These are phyloP conservation scores for Mercurialis annua DNA, from an alignment of 345 rosid species.

Conservation along the genomic window DNA sequence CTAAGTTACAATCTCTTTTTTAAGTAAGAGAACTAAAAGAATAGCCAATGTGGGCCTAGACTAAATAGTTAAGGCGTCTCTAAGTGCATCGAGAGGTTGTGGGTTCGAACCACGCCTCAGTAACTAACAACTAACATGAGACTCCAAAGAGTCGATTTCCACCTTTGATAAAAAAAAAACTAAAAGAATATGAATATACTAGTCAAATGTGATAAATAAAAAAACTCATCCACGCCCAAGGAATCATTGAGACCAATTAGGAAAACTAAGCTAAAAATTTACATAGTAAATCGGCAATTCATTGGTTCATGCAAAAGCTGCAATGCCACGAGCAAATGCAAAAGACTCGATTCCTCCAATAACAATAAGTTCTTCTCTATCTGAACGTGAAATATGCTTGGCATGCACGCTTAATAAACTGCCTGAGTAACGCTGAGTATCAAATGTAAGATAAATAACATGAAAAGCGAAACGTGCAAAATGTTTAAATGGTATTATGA, in stretches of 20 bases:
- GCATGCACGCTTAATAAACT: conserved; percentile 66
- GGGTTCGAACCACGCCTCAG: no score
- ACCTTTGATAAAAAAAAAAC: no score
- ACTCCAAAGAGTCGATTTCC: no score
- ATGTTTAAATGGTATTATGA: conserved; percentile 55
- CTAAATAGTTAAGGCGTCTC: background rate
- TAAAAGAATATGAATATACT: background rate
- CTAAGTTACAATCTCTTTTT: no score
- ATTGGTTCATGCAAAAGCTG: conserved; percentile 41
- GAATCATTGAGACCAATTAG: conserved; percentile 44
- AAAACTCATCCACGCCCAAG: conserved; percentile 44
- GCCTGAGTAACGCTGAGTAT: conserved; percentile 50
- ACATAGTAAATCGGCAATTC: conserved; percentile 42
- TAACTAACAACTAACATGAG: no score
- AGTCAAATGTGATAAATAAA: background rate
- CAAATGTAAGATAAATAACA: conserved; percentile 61
- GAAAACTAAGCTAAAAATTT: conserved; percentile 67
- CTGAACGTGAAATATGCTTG: conserved; percentile 33
- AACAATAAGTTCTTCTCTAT: conserved; percentile 49
- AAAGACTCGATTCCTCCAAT: conserved; percentile 81
- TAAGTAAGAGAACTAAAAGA: no score
- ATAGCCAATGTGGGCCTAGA: no score
- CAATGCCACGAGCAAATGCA: conserved; percentile 74
- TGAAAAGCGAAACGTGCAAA: conserved; percentile 67
- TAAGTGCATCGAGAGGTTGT: no score